Percentiles rank a stretch among this genome's conserved stretches.
phyloP scores from a whole-genome alignment of 108 stramenopile genomes.

The Pseudonitzschia delicatissima region DNA sequence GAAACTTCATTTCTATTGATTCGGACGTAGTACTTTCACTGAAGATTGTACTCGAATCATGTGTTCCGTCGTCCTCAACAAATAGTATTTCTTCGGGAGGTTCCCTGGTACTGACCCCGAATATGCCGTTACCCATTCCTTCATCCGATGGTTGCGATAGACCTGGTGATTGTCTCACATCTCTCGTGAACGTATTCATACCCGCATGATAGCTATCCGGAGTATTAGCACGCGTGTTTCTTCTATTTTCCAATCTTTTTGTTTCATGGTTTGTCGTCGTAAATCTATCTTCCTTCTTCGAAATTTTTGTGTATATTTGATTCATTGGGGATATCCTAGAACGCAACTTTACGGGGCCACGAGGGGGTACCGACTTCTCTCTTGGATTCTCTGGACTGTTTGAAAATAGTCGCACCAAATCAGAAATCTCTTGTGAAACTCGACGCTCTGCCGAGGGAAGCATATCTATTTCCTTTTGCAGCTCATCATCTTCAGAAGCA shows the following conservation, averaged over 20 bases:
- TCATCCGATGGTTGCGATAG: neutral
- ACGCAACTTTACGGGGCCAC: neutral
- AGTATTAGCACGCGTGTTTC: neutral
- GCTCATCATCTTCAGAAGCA: neutral
- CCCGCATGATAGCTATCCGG: neutral
- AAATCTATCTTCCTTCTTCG: neutral
- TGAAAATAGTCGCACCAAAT: neutral
- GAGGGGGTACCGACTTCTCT: neutral
- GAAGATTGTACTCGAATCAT: no score
- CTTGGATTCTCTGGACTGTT: neutral
- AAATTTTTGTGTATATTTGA: neutral
- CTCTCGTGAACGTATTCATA: neutral
- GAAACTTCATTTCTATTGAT: no score
- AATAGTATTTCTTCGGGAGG: neutral
- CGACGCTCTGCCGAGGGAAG: neutral
- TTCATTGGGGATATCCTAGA: neutral
- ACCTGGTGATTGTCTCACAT: neutral
- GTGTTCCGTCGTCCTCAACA: neutral
- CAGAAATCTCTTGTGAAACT: slow-evolving; percentile 4
- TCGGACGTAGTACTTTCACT: no score
- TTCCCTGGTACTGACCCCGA: neutral
- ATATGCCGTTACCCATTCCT: neutral
- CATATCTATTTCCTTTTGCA: slow-evolving; percentile 1
- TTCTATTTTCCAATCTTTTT: neutral
- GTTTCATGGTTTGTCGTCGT: neutral